Evolutionary conservation across 75 land plant genomes (phyloP).

Genomic region (Ceratopteris richardii): DNA sequence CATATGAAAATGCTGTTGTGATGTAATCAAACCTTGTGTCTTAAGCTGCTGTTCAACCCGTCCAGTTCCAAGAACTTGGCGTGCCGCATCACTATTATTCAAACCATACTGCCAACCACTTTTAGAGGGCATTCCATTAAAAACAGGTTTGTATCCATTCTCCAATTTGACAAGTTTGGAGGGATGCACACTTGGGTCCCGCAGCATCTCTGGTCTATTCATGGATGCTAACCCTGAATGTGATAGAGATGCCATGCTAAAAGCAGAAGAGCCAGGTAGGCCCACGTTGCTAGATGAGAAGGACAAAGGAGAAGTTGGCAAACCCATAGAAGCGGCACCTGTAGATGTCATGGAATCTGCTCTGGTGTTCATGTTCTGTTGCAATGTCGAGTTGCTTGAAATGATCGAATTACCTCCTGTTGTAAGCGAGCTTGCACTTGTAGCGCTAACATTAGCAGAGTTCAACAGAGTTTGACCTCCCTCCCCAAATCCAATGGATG

Average conservation of each 20-base stretch:
- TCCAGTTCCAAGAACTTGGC: slow-evolving; percentile 8
- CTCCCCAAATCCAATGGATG: neutral
- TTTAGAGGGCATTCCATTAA: neutral
- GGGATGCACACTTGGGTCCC: neutral
- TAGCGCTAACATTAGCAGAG: neutral
- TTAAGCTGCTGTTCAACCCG: neutral
- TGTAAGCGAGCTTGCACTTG: neutral
- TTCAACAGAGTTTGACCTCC: neutral
- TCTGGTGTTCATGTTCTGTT: neutral
- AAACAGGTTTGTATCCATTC: neutral
- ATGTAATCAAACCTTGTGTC: neutral
- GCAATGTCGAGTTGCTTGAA: slow-evolving; percentile 1
- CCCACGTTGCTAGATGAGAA: slow-evolving; percentile 16
- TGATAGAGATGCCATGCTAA: neutral
- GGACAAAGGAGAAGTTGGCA: slow-evolving; percentile 21
- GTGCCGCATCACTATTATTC: neutral
- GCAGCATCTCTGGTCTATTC: neutral
- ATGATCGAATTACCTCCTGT: neutral
- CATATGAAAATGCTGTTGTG: slow-evolving; percentile 5
- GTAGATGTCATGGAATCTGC: neutral
- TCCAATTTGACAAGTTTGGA: neutral
- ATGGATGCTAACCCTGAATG: neutral
- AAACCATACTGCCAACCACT: neutral
- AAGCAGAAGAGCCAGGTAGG: slow-evolving; percentile 3
- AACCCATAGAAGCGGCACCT: slow-evolving; percentile 17